Conservation (phyloP, 208 protist genomes). For the Leishmania tarentolae region DNA sequence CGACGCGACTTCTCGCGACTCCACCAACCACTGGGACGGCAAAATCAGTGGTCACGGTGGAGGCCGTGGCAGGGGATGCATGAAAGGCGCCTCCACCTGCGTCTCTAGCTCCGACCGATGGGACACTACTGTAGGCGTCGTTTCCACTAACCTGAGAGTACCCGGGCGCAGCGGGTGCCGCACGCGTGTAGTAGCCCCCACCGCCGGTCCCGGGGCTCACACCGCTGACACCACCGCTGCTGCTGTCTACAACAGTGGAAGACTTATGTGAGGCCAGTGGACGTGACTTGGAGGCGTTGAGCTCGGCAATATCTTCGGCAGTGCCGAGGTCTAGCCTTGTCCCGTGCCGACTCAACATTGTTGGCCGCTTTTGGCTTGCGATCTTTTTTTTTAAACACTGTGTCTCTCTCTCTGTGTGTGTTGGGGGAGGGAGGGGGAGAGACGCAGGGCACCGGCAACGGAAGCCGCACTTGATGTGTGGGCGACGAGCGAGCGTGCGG, state of each 20-base stretch:
- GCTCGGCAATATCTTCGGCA: constrained; percentile 75
- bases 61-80: background rate
- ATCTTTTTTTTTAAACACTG: background rate
- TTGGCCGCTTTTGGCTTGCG: background rate
- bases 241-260: constrained; percentile 2
- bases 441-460: background rate
- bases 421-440: background rate
- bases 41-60: constrained; percentile 1
- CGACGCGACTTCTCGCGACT: background rate
- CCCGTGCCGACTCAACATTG: constrained; percentile 72
- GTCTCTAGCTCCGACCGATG: background rate
- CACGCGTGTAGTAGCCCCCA: background rate
- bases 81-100: background rate
- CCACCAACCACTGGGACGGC: background rate
- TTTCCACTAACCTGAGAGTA: background rate
- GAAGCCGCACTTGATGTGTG: background rate
- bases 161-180: background rate
- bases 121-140: constrained; percentile 1
- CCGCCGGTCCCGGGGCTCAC: background rate
- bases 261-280: constrained; percentile 22
- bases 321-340: constrained; percentile 83
- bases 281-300: constrained; percentile 55
- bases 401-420: constrained; percentile 4
- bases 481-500: background rate
- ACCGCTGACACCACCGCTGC: background rate